Percentiles rank a stretch among this genome's conserved stretches.
phyloP scores from a whole-genome alignment of 176 grass and related monocot genomes.

The Bonia amplexicaulis region DNA sequence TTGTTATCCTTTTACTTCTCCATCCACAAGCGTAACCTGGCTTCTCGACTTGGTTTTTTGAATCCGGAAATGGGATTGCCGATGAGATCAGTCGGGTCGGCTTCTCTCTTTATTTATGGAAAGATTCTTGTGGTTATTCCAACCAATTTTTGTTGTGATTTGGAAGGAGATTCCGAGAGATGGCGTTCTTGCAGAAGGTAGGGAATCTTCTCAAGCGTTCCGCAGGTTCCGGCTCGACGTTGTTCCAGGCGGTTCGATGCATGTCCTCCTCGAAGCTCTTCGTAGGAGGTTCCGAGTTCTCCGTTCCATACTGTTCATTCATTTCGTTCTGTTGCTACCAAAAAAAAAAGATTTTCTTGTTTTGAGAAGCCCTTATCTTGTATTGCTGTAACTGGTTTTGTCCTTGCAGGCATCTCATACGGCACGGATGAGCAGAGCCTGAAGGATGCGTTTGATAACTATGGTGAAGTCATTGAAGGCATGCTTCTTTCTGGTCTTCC shows the following conservation, averaged over 20 bases:
- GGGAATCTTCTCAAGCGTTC: slow-evolving; percentile 54
- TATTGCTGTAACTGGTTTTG: neutral
- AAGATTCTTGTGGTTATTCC: neutral
- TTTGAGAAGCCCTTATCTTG: neutral
- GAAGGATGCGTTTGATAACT: slow-evolving; percentile 45
- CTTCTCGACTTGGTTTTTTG: neutral
- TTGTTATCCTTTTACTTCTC: neutral
- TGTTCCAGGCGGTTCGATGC: slow-evolving; percentile 55
- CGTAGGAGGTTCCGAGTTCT: slow-evolving; percentile 39
- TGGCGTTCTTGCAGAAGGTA: slow-evolving; percentile 58
- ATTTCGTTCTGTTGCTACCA: neutral
- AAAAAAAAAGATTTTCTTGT: neutral
- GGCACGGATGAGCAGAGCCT: slow-evolving; percentile 64
- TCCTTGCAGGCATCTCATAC: slow-evolving; percentile 50
- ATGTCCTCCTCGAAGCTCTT: slow-evolving; percentile 75
- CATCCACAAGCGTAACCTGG: neutral
- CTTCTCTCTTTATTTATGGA: neutral
- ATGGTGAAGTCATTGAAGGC: slow-evolving; percentile 65
- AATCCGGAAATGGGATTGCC: neutral
- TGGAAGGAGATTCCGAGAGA: neutral
- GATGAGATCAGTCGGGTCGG: neutral
- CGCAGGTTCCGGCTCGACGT: slow-evolving; percentile 27
- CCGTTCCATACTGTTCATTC: neutral
- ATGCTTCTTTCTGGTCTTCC: neutral
- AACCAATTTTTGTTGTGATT: neutral